Evolutionary conservation across 2,329 filamentous ascomycete species (phyloP).

Genomic region (Neurospora sp.): DNA sequence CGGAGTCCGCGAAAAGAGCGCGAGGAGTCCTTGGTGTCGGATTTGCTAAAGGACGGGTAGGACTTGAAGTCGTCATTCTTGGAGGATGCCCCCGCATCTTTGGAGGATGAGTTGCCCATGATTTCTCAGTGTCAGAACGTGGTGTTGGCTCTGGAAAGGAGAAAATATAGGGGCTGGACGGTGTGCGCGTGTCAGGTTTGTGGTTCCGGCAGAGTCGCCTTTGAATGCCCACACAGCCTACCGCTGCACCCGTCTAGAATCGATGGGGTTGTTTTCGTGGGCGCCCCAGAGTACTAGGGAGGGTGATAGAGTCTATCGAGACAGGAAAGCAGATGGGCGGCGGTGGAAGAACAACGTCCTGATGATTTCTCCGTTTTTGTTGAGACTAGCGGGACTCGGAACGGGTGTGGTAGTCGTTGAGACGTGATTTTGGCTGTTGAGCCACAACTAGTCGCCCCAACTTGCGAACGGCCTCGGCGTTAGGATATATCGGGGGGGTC

Average conservation of each 20-base stretch:
- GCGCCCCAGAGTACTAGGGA: conserved; percentile 31
- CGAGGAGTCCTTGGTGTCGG: conserved; percentile 86
- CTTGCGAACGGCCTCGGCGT: conserved; percentile 11
- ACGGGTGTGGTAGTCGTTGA: conserved; percentile 7
- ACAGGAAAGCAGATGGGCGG: conserved; percentile 36
- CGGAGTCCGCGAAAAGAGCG: conserved; percentile 77
- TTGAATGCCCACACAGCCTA: conserved; percentile 25
- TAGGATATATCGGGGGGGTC: conserved; percentile 11
- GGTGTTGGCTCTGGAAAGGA: conserved; percentile 13
- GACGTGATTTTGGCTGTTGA: conserved; percentile 10
- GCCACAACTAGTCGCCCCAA: conserved; percentile 2
- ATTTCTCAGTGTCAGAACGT: conserved; percentile 18
- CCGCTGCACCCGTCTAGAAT: conserved; percentile 26
- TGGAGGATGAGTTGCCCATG: conserved; percentile 72
- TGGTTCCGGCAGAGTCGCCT: conserved; percentile 21
- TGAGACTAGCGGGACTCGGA: conserved; percentile 22
- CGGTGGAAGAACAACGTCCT: conserved; percentile 33
- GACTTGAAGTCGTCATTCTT: conserved; percentile 58
- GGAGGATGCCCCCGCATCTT: conserved; percentile 39
- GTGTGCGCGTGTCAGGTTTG: conserved; percentile 25
- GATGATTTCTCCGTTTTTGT: conserved; percentile 41
- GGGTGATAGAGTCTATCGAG: conserved; percentile 43
- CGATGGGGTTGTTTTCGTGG: conserved; percentile 10
- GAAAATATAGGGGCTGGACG: conserved; percentile 21
- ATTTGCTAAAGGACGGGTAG: conserved; percentile 84